Evolutionary conservation across 129 eudicot species (phyloP).

Genomic region (Saussurea involucrata): DNA sequence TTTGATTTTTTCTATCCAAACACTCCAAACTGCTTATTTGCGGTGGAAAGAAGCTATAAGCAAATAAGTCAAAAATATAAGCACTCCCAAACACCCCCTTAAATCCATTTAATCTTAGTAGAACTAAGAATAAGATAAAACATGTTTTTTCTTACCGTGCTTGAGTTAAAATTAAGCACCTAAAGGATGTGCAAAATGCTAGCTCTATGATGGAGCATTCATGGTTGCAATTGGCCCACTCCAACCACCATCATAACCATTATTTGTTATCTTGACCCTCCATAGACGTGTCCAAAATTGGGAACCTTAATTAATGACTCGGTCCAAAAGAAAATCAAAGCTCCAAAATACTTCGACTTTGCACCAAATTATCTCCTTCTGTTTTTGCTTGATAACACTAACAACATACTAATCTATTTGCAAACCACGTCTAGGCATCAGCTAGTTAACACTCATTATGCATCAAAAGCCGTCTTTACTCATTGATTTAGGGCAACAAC

Average conservation of each 20-base stretch:
- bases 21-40: too few relatives aligned
- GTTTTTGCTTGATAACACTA: too few relatives aligned
- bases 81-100: too few relatives aligned
- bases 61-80: too few relatives aligned
- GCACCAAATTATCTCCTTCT: background rate
- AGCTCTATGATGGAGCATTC: background rate
- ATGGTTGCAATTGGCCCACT: background rate
- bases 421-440: too few relatives aligned
- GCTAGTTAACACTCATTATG: too few relatives aligned
- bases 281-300: background rate
- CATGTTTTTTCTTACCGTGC: background rate
- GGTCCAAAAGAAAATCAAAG: background rate
- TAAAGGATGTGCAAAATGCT: background rate
- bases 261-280: background rate
- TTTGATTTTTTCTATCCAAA: too few relatives aligned
- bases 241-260: background rate
- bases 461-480: too few relatives aligned
- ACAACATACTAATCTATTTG: too few relatives aligned
- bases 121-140: background rate
- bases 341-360: background rate
- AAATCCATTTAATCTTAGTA: too few relatives aligned
- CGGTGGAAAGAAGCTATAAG: too few relatives aligned
- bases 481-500: too few relatives aligned
- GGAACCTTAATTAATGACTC: background rate
- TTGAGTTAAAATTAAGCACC: background rate